Evolutionary conservation across 2,329 filamentous ascomycete species (phyloP).

Genomic region (Colletotrichum sp.): DNA sequence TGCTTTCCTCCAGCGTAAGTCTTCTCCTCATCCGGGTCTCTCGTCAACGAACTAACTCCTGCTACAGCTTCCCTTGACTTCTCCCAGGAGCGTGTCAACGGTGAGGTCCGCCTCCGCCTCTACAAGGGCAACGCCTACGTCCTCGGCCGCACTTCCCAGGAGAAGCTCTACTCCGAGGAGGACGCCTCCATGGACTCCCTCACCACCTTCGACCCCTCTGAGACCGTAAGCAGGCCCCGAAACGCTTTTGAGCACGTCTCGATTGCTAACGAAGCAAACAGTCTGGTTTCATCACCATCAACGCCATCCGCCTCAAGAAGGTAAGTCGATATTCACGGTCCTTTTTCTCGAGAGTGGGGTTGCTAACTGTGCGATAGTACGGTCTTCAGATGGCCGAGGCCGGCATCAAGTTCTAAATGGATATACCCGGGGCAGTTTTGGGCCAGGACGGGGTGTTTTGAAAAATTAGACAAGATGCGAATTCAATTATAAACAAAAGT

Average conservation of each 20-base stretch:
- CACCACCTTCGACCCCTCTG: constrained; percentile 44
- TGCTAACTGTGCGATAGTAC: constrained; percentile 36
- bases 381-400: constrained; percentile 44
- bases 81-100: constrained; percentile 21
- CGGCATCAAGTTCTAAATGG: constrained; percentile 26
- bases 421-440: not conserved
- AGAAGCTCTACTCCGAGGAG: constrained; percentile 57
- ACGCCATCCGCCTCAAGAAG: constrained; percentile 69
- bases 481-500: not conserved
- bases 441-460: not conserved
- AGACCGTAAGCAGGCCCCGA: constrained; percentile 32
- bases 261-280: not conserved
- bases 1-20: constrained; percentile 12
- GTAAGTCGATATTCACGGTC: not conserved
- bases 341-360: not conserved
- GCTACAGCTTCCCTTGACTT: constrained; percentile 15
- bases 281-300: constrained; percentile 67
- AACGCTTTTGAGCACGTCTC: too few species aligned
- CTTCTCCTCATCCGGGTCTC: accelerated
- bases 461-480: not conserved
- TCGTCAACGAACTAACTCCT: not conserved
- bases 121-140: constrained; percentile 51
- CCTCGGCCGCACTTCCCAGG: constrained; percentile 48
- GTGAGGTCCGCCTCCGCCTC: constrained; percentile 30
- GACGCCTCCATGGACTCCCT: constrained; percentile 58